Evolutionary conservation across 2,329 filamentous ascomycete species (phyloP), one percentile per base, ranked within the genome.

Genomic region (Ceratocystis albifundus): DNA sequence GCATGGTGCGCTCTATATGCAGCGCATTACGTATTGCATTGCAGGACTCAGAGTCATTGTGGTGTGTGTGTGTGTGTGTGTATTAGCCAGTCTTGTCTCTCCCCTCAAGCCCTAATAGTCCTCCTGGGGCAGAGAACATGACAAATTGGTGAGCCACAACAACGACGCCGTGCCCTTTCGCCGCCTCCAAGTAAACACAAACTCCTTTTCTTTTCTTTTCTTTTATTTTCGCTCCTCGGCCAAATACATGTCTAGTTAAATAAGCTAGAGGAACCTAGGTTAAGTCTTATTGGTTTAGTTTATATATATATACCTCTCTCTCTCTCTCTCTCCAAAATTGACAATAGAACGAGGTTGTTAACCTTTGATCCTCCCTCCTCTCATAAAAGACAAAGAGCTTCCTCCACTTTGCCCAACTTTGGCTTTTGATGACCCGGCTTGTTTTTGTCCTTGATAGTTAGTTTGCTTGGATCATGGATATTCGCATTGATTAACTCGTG

Each of bases 321-420:
- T n/a, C n/a, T n/a, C n/a, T n/a, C n/a, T n/a, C n/a, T n/a, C n/a
- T 59, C 28, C 36, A 41, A 41, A 41, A 2, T 12, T 30, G 53
- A 59, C 53, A 59, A 59, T 36, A 30, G 53, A 59, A 59, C 32
- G 53, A 59, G 32, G 36, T 41, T 59, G 53, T 32, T 59, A 59
- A 59, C 25, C 53, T 57, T 57, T 25, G 53, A 59, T 59, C 53
- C 53, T 59, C 53, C 32, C 53, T 59, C 28, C 53, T 28, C 53
- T n/a, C 28, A 41, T 12, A 25, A 53, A 7, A 59, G 53, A 59
- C 53, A 30, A 32, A 59, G 53, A n/a, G 17, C 53, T 48, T 15
- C 45, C n/a, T 15, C 45, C n/a, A 17, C 15, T 20, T n/a, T 7
- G 45, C 45, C 22, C 48, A 53, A 25, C 48, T 53, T 53, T 41